Evolutionary conservation across 148 eudicot genomes (phyloP), one percentile per base, ranked within the genome.

Genomic region (Mesembryanthemum crystallinum): DNA sequence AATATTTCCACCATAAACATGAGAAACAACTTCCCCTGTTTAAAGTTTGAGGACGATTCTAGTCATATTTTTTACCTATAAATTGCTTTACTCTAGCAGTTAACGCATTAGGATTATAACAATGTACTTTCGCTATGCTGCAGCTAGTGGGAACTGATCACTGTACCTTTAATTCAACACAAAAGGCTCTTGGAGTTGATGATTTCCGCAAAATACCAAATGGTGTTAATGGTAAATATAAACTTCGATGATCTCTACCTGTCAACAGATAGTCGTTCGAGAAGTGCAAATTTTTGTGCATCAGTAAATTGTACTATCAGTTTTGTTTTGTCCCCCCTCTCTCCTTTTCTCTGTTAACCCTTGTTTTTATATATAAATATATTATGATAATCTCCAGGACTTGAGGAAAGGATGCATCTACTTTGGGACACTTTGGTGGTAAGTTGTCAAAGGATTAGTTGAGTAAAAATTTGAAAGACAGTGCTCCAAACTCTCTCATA

Each of bases 121-220:
- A 27, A 45, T n/a, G 27, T 47, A 32, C 32, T 54, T 80, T 76
- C 76, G 47, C 58, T 52, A 42, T 78, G 43, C 55, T 87, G 82
- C 90, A 96, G 99, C 90, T 96, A 30, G 91, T 96, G 37, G 99
- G 97, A 88, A 96, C 99, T 27, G 99, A 96, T 82, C 99, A 96
- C 82, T 96, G 99, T 81, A 59, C 89, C 73, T 96, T 92, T 80
- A 96, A 89, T 75, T 88, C 98, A 61, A 87, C 90, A n/a, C 99
- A 96, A 71, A 96, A 92, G 79, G 91, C 94, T 78, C 52, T 87
- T 6, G 99, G 99, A 60, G 83, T 85, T 76, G 89, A 89, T 45
- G 99, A 96, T 82, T 96, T 96, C 71, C 89, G 99, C 32, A 96
- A 88, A 83, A 92, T 96, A 47, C 99, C 98, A 32, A 96, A 96